phyloP scores from a whole-genome alignment of 1,139 yeast genomes.

The Yamadazyma trypodendri region DNA sequence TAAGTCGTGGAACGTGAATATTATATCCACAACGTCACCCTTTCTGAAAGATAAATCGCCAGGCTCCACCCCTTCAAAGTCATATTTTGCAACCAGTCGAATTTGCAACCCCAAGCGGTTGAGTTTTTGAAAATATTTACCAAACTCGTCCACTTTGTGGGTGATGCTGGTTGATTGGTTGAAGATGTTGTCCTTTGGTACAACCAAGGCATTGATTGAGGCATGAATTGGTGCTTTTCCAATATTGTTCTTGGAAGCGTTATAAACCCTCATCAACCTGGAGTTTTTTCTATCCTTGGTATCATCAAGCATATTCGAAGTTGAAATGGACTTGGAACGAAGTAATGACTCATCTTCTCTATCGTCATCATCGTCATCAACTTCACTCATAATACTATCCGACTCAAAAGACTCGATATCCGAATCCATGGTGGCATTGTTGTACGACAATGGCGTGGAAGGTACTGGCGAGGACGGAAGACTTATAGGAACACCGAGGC shows the following conservation, averaged over 20 bases:
- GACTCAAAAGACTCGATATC: conserved; percentile 21
- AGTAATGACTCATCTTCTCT: conserved; percentile 12
- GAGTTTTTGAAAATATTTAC: conserved; percentile 24
- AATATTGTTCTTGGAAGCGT: conserved; percentile 36
- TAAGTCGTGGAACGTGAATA: conserved; percentile 33
- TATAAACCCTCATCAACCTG: conserved; percentile 32
- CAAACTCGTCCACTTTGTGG: conserved; percentile 26
- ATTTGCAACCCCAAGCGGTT: conserved; percentile 10
- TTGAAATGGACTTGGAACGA: conserved; percentile 20
- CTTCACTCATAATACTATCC: conserved; percentile 12
- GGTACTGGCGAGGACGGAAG: conserved; percentile 15
- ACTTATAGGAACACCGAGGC: conserved; percentile 12
- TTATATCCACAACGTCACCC: conserved; percentile 35
- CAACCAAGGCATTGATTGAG: conserved; percentile 2
- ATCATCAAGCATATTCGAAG: conserved; percentile 21
- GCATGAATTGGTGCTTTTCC: conserved; percentile 27
- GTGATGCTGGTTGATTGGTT: conserved; percentile 21
- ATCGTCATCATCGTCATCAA: conserved; percentile 17
- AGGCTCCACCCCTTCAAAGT: conserved; percentile 32
- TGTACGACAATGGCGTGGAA: conserved; percentile 10
- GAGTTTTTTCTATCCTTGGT: conserved; percentile 18
- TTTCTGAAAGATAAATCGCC: conserved; percentile 42
- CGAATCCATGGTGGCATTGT: conserved; percentile 4
- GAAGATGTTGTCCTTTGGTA: conserved; percentile 10
- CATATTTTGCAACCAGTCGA: conserved; percentile 24